These are phyloP conservation scores for Chytriomyces sp. DNA, from an alignment of 192 early-diverging fungal genomes.

Conservation along the genomic window DNA sequence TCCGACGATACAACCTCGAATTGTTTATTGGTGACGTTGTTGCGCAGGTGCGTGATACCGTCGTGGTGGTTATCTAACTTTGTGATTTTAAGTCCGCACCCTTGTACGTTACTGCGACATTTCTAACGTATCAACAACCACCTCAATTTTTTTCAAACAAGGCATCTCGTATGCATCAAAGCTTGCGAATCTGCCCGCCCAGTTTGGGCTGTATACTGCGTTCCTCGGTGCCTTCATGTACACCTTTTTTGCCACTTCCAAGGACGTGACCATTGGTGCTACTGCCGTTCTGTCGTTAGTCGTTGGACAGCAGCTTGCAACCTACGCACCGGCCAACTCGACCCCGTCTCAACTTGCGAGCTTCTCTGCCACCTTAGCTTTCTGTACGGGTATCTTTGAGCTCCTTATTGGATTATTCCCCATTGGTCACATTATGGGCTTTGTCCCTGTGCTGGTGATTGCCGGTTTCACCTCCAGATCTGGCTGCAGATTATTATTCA, in stretches of 20 bases:
- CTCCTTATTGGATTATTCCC: slow-evolving; percentile 75
- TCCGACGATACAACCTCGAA: no score
- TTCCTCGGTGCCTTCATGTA: slow-evolving; percentile 73
- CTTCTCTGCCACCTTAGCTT: slow-evolving; percentile 63
- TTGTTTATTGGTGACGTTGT: no score
- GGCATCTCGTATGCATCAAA: slow-evolving; percentile 69
- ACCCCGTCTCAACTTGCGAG: slow-evolving; percentile 36
- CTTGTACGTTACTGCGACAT: no score
- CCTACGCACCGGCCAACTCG: no score
- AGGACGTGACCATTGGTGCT: slow-evolving; percentile 72
- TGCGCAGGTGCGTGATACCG: no score
- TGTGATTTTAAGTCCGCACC: no score
- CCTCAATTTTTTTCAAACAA: no score
- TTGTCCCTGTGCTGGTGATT: slow-evolving; percentile 74
- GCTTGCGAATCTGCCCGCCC: slow-evolving; percentile 69
- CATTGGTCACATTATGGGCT: slow-evolving; percentile 84
- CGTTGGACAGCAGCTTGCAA: slow-evolving; percentile 70
- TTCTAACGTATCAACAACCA: no score
- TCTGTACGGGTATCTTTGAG: slow-evolving; percentile 74
- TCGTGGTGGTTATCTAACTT: no score
- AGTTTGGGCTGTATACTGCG: slow-evolving; percentile 77
- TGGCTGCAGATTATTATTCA: slow-evolving; percentile 77
- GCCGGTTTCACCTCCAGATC: slow-evolving; percentile 87
- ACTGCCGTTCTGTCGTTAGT: slow-evolving; percentile 80
- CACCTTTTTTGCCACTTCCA: slow-evolving; percentile 71